A percentile compares a stretch with the other conserved stretches of the same genome.
Conservation (phyloP, 2,329 filamentous ascomycete genomes). For the Phaeoacremonium minimum region DNA sequence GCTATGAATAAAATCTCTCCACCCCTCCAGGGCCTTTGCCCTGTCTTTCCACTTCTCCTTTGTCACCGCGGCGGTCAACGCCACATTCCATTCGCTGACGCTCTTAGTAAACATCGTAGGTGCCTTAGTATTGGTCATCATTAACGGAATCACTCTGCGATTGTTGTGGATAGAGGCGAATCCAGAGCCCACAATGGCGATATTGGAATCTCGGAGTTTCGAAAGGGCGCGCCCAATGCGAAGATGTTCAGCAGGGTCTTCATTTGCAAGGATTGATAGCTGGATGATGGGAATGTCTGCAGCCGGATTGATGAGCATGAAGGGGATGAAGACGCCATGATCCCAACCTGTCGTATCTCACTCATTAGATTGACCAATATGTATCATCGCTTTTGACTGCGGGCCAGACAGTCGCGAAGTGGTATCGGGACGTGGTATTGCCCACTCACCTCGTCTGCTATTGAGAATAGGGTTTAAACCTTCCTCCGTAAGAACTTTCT, state of each 20-base stretch:
- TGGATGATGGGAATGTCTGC: conserved; percentile 51
- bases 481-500: conserved; percentile 33
- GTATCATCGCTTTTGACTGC: too few relatives aligned
- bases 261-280: conserved; percentile 46
- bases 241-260: conserved; percentile 42
- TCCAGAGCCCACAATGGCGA: conserved; percentile 54
- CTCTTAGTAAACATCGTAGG: conserved; percentile 20
- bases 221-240: conserved; percentile 48
- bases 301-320: conserved; percentile 47
- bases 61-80: conserved; percentile 33
- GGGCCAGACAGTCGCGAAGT: too few relatives aligned
- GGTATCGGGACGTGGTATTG: too few relatives aligned
- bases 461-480: conserved; percentile 38
- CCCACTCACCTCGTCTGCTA: conserved; percentile 18
- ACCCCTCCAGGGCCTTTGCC: conserved; percentile 33
- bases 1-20: conserved; percentile 41
- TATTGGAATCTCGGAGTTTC: conserved; percentile 41
- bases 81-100: conserved; percentile 39
- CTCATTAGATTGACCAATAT: too few relatives aligned
- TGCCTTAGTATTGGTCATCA: conserved; percentile 10
- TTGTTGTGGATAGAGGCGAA: conserved; percentile 56
- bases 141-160: conserved; percentile 34
- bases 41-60: conserved; percentile 27
- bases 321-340: conserved; percentile 56
- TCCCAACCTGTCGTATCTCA: conserved; percentile 54